These are phyloP conservation scores for Crepidotus variabilis DNA, from an alignment of 768 basidiomycete species.

Conservation along the genomic window DNA sequence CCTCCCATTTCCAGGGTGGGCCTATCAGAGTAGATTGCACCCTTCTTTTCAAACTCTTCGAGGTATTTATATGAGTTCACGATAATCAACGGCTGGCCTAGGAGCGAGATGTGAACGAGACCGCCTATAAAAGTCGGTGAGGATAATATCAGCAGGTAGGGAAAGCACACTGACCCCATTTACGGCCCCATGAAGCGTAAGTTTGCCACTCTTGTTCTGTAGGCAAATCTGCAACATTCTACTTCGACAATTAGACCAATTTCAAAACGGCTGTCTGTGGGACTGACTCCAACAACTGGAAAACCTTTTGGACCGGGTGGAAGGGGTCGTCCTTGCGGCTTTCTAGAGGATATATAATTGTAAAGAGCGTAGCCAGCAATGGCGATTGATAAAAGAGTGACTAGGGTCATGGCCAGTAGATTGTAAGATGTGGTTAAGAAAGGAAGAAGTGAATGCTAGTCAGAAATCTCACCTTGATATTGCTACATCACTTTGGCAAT, in stretches of 20 bases:
- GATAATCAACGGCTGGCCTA: conserved; percentile 46
- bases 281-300: conserved; percentile 37
- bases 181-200: conserved; percentile 48
- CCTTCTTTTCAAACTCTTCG: conserved; percentile 45
- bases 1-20: conserved; percentile 49
- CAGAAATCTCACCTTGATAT: too few species aligned
- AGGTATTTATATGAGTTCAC: conserved; percentile 40
- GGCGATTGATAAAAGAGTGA: not conserved
- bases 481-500: too few species aligned
- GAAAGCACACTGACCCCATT: conserved; percentile 36
- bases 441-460: too few species aligned
- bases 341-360: conserved; percentile 12
- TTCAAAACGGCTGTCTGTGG: not conserved
- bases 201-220: conserved; percentile 40
- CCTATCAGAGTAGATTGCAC: conserved; percentile 44
- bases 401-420: not conserved
- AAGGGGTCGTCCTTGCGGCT: conserved; percentile 19
- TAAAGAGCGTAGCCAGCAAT: not conserved
- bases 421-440: not conserved
- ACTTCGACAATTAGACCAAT: not conserved
- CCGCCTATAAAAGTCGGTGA: conserved; percentile 24
- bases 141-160: not conserved
- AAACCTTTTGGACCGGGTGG: conserved; percentile 40
- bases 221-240: conserved; percentile 50
- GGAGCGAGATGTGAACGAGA: conserved; percentile 32